Evolutionary conservation across 2,329 filamentous ascomycete species (phyloP).

Genomic region (Fusarium torulosum): DNA sequence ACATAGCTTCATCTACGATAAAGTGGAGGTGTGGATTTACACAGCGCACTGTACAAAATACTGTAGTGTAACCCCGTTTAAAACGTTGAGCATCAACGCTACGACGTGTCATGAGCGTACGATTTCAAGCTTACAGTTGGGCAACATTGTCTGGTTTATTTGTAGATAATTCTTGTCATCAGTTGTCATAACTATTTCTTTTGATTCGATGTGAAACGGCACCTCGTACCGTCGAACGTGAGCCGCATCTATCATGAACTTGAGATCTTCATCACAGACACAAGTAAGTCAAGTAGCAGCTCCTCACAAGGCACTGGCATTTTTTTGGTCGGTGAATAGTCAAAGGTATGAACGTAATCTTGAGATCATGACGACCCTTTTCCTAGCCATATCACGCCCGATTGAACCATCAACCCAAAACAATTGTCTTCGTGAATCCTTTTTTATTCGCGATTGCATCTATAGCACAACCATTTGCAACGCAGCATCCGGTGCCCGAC

Average conservation of each 20-base stretch:
- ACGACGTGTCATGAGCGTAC: neutral
- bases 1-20: conserved; percentile 36
- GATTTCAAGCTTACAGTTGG: neutral
- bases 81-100: neutral
- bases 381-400: conserved; percentile 49
- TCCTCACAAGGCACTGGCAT: conserved; percentile 42
- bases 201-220: conserved; percentile 1
- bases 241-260: conserved; percentile 8
- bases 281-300: conserved; percentile 17
- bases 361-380: conserved; percentile 49
- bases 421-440: conserved; percentile 57
- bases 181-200: conserved; percentile 15
- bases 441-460: conserved; percentile 60
- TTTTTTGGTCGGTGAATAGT: conserved; percentile 44
- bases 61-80: conserved; percentile 25
- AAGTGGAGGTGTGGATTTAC: conserved; percentile 34
- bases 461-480: conserved; percentile 61
- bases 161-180: neutral
- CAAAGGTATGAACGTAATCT: conserved; percentile 50
- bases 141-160: neutral
- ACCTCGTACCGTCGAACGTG: conserved; percentile 1
- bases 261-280: conserved; percentile 11
- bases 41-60: conserved; percentile 37
- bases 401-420: conserved; percentile 49
- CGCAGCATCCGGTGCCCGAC: conserved; percentile 58